These are phyloP conservation scores for Yamagishiella unicocca DNA, from an alignment of 139 green algal species.

Conservation along the genomic window DNA sequence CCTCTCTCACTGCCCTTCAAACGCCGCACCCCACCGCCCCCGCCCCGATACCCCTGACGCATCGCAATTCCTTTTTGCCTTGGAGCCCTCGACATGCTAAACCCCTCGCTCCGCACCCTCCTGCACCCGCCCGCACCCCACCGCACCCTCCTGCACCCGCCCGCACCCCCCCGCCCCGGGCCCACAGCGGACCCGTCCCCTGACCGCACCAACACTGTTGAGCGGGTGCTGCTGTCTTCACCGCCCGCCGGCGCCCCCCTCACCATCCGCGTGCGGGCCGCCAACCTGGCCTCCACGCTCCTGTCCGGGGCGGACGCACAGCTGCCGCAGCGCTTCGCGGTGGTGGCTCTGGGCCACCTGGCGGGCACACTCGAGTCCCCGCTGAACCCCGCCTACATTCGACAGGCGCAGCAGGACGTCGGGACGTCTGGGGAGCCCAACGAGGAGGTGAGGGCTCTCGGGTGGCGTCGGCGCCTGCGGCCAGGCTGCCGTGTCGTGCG, in stretches of 20 bases:
- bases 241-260: neutral
- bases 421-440: no score
- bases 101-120: neutral
- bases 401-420: conserved; percentile 14
- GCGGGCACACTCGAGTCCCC: conserved; percentile 60
- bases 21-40: no score
- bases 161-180: no score
- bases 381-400: conserved; percentile 58
- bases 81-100: no score
- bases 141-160: neutral
- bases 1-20: no score
- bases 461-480: neutral
- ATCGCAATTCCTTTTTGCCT: no score
- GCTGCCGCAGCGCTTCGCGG: conserved; percentile 70
- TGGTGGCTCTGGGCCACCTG: conserved; percentile 73
- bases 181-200: no score
- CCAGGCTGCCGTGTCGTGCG: neutral
- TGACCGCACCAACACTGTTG: conserved; percentile 11
- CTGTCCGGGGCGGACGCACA: conserved; percentile 52
- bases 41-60: no score
- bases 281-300: conserved; percentile 59
- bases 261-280: neutral
- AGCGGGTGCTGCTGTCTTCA: neutral
- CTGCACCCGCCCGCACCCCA: neutral
- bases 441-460: neutral